phyloP scores from a whole-genome alignment of 2,329 filamentous ascomycete genomes.

The Talaromyces sp. region DNA sequence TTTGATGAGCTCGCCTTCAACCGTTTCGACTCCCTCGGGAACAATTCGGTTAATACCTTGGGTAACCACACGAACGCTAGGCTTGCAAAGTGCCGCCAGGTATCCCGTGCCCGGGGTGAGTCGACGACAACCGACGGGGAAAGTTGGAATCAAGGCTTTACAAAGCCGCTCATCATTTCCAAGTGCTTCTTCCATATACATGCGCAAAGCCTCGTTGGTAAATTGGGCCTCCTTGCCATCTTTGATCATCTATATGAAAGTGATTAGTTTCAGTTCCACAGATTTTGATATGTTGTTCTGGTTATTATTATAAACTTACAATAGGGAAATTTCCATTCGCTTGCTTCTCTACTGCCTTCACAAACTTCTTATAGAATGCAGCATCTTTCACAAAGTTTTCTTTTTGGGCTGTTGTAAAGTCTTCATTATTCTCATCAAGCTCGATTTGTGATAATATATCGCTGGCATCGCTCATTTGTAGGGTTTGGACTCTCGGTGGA shows the following conservation, averaged over 20 bases:
- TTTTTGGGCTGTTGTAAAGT: background rate
- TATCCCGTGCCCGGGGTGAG: slow-evolving; percentile 21
- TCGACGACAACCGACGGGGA: background rate
- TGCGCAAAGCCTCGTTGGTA: background rate
- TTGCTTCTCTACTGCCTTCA: background rate
- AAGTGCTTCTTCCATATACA: background rate
- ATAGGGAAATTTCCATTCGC: background rate
- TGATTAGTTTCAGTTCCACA: background rate
- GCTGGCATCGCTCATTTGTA: background rate
- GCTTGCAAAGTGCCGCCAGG: background rate
- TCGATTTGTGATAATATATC: background rate
- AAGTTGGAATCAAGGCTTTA: background rate
- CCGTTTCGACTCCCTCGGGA: background rate
- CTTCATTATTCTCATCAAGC: background rate
- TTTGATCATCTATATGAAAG: background rate
- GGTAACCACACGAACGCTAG: background rate
- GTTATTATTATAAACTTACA: too few species aligned
- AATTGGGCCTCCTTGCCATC: background rate
- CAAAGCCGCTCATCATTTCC: background rate
- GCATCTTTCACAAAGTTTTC: background rate
- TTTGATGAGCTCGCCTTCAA: background rate
- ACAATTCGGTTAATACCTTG: background rate
- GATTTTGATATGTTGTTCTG: too few species aligned
- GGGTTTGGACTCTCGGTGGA: background rate
- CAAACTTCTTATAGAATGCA: background rate